Evolutionary conservation across 2,329 filamentous ascomycete species (phyloP).

Genomic region (Akanthomyces uredinophilus): DNA sequence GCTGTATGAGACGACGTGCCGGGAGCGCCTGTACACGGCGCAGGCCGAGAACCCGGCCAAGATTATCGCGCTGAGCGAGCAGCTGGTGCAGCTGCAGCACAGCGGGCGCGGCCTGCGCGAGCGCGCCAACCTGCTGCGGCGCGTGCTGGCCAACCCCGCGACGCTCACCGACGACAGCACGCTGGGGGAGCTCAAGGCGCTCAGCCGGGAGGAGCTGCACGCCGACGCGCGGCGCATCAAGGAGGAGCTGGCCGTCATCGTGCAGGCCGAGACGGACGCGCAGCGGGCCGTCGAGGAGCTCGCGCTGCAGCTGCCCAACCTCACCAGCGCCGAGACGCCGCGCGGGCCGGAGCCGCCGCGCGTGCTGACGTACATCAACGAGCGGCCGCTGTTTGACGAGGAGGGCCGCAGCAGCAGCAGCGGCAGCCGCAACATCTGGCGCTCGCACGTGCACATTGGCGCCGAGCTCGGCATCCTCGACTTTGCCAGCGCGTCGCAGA

Average conservation of each 20-base stretch:
- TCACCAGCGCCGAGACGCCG: conserved; percentile 74
- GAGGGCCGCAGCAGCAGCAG: conserved; percentile 21
- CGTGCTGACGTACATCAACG: conserved; percentile 74
- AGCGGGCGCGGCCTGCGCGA: conserved; percentile 58
- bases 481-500: conserved; percentile 73
- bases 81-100: conserved; percentile 56
- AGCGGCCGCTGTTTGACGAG: conserved; percentile 45
- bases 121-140: conserved; percentile 59
- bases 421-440: conserved; percentile 45
- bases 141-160: conserved; percentile 47
- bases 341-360: conserved; percentile 58
- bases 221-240: conserved; percentile 63
- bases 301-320: conserved; percentile 77
- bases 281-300: conserved; percentile 64
- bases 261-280: conserved; percentile 56
- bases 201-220: conserved; percentile 50
- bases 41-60: conserved; percentile 50
- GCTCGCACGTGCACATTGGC: conserved; percentile 83
- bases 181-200: conserved; percentile 28
- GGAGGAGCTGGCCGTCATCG: conserved; percentile 52
- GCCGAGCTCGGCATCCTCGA: conserved; percentile 83
- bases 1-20: conserved; percentile 76
- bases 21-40: conserved; percentile 73
- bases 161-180: conserved; percentile 41
- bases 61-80: conserved; percentile 51